Evolutionary conservation across 768 basidiomycete species (phyloP).

Genomic region (Suillus plorans): DNA sequence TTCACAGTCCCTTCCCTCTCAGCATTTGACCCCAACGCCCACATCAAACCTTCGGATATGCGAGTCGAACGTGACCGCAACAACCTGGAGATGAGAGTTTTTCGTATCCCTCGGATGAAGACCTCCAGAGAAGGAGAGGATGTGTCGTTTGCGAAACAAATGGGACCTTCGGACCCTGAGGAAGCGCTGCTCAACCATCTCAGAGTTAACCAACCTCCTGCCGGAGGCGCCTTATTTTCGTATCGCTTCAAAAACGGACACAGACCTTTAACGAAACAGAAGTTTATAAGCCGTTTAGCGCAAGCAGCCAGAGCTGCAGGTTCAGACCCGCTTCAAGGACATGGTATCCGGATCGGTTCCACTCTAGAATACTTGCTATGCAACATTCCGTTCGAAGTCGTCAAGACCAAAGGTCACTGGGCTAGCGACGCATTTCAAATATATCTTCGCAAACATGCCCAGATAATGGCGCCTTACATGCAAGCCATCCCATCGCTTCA

Average conservation of each 20-base stretch:
- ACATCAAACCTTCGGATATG: neutral
- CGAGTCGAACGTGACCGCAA: neutral
- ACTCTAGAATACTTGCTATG: slow-evolving; percentile 37
- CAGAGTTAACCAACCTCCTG: no score
- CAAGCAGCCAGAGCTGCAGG: slow-evolving; percentile 6
- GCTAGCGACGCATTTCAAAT: slow-evolving; percentile 30
- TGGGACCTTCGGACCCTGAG: no score
- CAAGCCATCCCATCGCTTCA: no score
- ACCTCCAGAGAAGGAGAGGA: neutral
- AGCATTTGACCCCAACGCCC: rapidly evolving
- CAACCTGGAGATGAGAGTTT: neutral
- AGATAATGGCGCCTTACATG: no score
- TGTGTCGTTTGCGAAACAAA: rapidly evolving
- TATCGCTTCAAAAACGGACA: slow-evolving; percentile 14
- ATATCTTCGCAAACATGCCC: slow-evolving; percentile 27
- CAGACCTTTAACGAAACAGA: slow-evolving; percentile 25
- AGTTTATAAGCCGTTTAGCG: slow-evolving; percentile 22
- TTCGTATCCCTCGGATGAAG: neutral
- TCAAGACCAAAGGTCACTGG: slow-evolving; percentile 38
- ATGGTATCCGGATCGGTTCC: slow-evolving; percentile 27
- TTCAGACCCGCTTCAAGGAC: slow-evolving; percentile 17
- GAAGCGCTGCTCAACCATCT: no score
- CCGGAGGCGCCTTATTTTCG: slow-evolving; percentile 26
- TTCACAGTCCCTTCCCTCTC: neutral
- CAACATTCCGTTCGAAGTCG: slow-evolving; percentile 35